Percentiles rank a stretch among this genome's conserved stretches.
These are phyloP conservation scores for Mortierella sp. DNA, from an alignment of 371 early-diverging fungal species.

Conservation along the genomic window DNA sequence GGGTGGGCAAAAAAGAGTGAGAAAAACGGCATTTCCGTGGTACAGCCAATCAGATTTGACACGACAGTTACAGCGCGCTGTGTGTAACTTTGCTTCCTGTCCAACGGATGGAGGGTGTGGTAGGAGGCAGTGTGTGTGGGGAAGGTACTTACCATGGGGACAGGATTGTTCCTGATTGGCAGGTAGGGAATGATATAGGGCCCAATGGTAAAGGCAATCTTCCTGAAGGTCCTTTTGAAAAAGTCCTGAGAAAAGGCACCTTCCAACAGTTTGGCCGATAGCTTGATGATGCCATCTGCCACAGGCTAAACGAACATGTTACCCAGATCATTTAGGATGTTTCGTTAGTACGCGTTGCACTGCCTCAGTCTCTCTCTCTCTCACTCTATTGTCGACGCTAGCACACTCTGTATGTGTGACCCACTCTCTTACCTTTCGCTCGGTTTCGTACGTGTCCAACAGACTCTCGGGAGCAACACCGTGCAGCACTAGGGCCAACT, in stretches of 20 bases:
- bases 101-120: too few species aligned
- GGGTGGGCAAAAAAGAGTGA: not conserved
- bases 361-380: too few species aligned
- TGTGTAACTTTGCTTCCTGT: too few species aligned
- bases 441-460: conserved; percentile 33
- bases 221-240: conserved; percentile 15
- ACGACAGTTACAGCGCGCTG: too few species aligned
- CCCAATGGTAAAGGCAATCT: conserved; percentile 15
- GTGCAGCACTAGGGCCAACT: conserved; percentile 40
- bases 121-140: too few species aligned
- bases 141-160: conserved; percentile 20
- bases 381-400: too few species aligned
- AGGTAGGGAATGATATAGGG: conserved; percentile 35
- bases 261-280: conserved; percentile 15
- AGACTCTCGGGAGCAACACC: conserved; percentile 29
- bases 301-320: conserved; percentile 20
- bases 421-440: conserved; percentile 33
- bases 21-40: too few species aligned
- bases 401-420: too few species aligned
- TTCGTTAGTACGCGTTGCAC: too few species aligned
- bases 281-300: conserved; percentile 32
- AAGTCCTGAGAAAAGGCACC: conserved; percentile 22
- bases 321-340: not conserved
- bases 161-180: conserved; percentile 6
- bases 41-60: too few species aligned